phyloP scores from a whole-genome alignment of 495 filamentous ascomycete genomes.

The Neurospora tetrasperma region DNA sequence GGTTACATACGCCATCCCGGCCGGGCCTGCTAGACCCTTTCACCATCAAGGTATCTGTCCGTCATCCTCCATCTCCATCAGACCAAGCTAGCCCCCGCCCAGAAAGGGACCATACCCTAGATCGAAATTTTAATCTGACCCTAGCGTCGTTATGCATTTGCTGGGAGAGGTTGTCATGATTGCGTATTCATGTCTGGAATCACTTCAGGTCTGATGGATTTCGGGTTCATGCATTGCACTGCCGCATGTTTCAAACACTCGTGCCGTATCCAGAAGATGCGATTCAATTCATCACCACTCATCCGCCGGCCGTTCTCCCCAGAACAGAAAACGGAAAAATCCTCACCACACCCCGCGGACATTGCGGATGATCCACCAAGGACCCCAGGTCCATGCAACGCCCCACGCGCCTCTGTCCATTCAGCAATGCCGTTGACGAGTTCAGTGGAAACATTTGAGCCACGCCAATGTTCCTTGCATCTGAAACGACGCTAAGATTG shows the following conservation, averaged over 20 bases:
- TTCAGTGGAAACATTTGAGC: conserved; percentile 6
- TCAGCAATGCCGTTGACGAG: neutral
- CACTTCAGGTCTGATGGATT: neutral
- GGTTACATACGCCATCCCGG: neutral
- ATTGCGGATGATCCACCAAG: neutral
- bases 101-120: neutral
- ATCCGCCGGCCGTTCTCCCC: neutral
- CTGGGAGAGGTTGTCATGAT: neutral
- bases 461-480: conserved; percentile 20
- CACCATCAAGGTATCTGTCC: neutral
- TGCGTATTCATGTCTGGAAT: neutral
- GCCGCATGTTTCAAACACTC: neutral
- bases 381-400: neutral
- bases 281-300: neutral
- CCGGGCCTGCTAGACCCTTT: neutral
- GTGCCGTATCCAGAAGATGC: neutral
- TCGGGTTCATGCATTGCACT: neutral
- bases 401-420: conserved; percentile 1
- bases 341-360: neutral
- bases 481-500: conserved; percentile 20
- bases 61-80: neutral
- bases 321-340: neutral
- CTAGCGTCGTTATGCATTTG: neutral
- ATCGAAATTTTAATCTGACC: neutral
- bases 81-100: neutral